Conservation (phyloP, 2,329 filamentous ascomycete genomes). For the Cladosporium colombiae region DNA sequence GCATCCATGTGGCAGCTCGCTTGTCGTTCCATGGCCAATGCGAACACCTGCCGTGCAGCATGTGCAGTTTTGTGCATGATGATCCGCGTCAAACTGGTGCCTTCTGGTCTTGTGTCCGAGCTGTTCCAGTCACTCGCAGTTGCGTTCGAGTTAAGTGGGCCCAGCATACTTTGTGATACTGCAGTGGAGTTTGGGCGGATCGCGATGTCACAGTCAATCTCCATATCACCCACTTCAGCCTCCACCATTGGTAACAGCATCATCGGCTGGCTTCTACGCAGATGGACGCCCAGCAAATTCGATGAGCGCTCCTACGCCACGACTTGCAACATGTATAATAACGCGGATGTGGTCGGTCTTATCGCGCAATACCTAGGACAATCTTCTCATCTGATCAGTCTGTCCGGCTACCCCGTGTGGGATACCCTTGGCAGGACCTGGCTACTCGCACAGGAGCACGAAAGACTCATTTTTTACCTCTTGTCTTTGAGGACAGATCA, state of each 20-base stretch:
- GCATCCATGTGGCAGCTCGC: conserved; percentile 74
- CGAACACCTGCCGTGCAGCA: conserved; percentile 72
- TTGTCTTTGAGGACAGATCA: conserved; percentile 40
- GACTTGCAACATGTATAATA: conserved; percentile 62
- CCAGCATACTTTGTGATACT: conserved; percentile 75
- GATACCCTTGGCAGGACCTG: conserved; percentile 48
- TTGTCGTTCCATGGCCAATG: conserved; percentile 68
- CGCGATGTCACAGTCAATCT: conserved; percentile 66
- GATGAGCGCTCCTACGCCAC: conserved; percentile 67
- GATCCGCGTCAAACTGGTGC: conserved; percentile 64
- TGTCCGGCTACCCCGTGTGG: conserved; percentile 38
- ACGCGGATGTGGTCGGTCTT: conserved; percentile 67
- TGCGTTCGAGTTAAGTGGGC: conserved; percentile 79
- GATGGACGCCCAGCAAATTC: conserved; percentile 70
- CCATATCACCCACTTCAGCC: conserved; percentile 67
- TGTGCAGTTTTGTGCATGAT: conserved; percentile 72
- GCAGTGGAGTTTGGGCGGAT: conserved; percentile 72
- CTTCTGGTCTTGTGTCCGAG: conserved; percentile 66
- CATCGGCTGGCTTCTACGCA: conserved; percentile 77
- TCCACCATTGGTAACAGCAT: conserved; percentile 69
- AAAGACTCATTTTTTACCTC: conserved; percentile 51
- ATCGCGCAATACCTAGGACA: conserved; percentile 69
- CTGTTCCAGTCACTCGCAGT: conserved; percentile 72
- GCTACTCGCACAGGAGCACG: conserved; percentile 43
- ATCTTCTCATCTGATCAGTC: conserved; percentile 28